A percentile compares a stretch with the other conserved stretches of the same genome.
Conservation (phyloP, 2,329 filamentous ascomycete genomes). For the Fusarium sp. region DNA sequence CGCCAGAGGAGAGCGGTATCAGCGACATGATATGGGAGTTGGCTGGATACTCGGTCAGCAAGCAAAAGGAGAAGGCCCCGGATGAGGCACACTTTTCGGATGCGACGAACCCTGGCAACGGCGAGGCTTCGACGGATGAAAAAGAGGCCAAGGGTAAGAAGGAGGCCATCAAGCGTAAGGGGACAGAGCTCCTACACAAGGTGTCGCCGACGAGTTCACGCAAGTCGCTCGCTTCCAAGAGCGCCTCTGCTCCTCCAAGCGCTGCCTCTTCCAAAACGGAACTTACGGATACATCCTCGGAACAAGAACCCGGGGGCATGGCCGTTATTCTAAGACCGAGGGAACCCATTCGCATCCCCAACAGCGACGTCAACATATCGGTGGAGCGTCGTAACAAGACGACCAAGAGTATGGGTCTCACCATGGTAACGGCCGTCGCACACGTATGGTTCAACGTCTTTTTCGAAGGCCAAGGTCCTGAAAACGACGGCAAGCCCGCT, state of each 20-base stretch:
- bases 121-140: constrained; percentile 14
- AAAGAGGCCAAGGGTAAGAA: constrained; percentile 26
- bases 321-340: constrained; percentile 83
- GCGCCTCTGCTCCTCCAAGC: constrained; percentile 28
- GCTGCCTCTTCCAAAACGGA: constrained; percentile 30
- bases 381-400: constrained; percentile 88
- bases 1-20: constrained; percentile 62
- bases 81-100: constrained; percentile 51
- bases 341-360: constrained; percentile 76
- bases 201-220: constrained; percentile 40
- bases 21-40: constrained; percentile 67
- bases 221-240: constrained; percentile 27
- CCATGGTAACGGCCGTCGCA: constrained; percentile 91
- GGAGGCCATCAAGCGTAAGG: constrained; percentile 44
- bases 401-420: constrained; percentile 80
- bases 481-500: constrained; percentile 73
- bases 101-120: constrained; percentile 40
- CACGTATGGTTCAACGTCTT: constrained; percentile 98
- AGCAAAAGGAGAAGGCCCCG: constrained; percentile 51
- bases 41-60: constrained; percentile 53
- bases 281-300: constrained; percentile 42
- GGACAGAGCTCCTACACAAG: constrained; percentile 51
- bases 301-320: constrained; percentile 71
- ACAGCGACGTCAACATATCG: constrained; percentile 90
- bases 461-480: constrained; percentile 86